These are phyloP conservation scores for Albifimbria verrucaria DNA, from an alignment of 2,329 filamentous ascomycete species.

Conservation along the genomic window DNA sequence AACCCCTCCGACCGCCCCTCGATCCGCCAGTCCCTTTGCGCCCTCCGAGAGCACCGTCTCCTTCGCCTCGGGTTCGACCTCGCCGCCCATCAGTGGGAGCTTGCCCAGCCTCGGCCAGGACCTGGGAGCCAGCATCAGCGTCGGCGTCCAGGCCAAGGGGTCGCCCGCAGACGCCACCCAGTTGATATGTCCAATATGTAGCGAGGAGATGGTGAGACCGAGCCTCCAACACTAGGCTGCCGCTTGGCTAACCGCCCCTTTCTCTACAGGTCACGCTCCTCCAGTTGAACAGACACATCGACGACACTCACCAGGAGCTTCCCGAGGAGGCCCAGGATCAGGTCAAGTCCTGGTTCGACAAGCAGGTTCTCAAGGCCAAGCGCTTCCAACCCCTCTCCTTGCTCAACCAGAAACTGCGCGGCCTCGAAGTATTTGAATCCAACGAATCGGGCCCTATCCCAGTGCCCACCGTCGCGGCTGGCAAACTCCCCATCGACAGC, in stretches of 20 bases:
- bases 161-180: constrained; percentile 48
- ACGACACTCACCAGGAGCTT: constrained; percentile 86
- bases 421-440: constrained; percentile 89
- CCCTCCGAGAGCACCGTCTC: constrained; percentile 72
- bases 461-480: constrained; percentile 31
- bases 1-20: constrained; percentile 37
- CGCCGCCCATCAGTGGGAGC: constrained; percentile 57
- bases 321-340: constrained; percentile 88
- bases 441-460: constrained; percentile 61
- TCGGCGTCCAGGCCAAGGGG: constrained; percentile 54
- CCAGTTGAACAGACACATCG: constrained; percentile 82
- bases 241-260: not conserved
- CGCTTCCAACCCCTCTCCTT: constrained; percentile 88
- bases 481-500: constrained; percentile 37
- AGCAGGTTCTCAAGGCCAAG: constrained; percentile 89
- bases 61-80: constrained; percentile 67
- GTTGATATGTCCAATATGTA: constrained; percentile 95
- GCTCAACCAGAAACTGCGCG: constrained; percentile 90
- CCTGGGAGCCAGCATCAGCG: constrained; percentile 74
- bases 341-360: constrained; percentile 95
- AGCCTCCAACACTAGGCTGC: not conserved
- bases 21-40: constrained; percentile 47
- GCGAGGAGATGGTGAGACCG: constrained; percentile 82
- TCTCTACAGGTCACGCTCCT: constrained; percentile 72
- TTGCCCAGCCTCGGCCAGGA: constrained; percentile 72